Percentiles rank a stretch among this genome's conserved stretches.
Evolutionary conservation across 345 rosid genomes (phyloP).

Genomic region (Nasturtium officinale): DNA sequence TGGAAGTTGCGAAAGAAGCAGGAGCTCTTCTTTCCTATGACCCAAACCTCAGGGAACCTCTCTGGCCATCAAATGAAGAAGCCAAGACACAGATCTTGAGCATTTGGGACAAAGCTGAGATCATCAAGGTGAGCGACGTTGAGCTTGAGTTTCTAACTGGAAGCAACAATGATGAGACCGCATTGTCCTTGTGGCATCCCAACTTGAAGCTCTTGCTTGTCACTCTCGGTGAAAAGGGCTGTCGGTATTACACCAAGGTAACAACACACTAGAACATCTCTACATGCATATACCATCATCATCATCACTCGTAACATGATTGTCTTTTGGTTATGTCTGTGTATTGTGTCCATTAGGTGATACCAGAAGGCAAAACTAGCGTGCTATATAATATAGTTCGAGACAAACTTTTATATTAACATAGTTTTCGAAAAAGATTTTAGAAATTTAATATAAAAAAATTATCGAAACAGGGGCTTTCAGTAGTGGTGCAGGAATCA

Average conservation of each 20-base stretch:
- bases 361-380: conserved; percentile 37
- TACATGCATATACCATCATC: neutral
- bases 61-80: conserved; percentile 68
- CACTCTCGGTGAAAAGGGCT: conserved; percentile 64
- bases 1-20: conserved; percentile 60
- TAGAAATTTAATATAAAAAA: neutral
- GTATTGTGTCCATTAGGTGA: conserved; percentile 35
- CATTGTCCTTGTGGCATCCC: conserved; percentile 51
- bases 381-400: conserved; percentile 8
- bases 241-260: conserved; percentile 58
- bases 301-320: neutral
- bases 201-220: conserved; percentile 66
- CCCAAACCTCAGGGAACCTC: conserved; percentile 63
- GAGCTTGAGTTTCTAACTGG: conserved; percentile 57
- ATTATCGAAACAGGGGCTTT: conserved; percentile 5
- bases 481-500: conserved; percentile 15
- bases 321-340: conserved; percentile 26
- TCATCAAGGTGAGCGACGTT: conserved; percentile 61
- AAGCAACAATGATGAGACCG: conserved; percentile 48
- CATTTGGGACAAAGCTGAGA: conserved; percentile 69
- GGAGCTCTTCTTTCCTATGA: conserved; percentile 73
- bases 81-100: conserved; percentile 64
- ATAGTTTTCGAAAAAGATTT: conserved; percentile 18
- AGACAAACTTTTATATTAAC: conserved; percentile 12
- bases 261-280: neutral